Percentiles rank a stretch among this genome's conserved stretches.
These are phyloP conservation scores for Paramecium caudatum DNA, from an alignment of 73 alveolate genomes.

Conservation along the genomic window DNA sequence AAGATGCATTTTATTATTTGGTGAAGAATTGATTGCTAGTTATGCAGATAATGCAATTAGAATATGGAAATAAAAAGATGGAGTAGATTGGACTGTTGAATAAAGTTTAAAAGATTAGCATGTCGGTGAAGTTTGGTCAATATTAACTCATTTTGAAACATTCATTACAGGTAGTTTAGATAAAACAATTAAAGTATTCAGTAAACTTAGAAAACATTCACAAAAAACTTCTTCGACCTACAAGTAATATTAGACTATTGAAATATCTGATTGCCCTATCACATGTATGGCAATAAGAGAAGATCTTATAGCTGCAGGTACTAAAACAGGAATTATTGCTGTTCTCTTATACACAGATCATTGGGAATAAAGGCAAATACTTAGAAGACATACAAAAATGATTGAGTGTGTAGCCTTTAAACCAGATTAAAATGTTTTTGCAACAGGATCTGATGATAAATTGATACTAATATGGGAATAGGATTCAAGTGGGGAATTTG, in stretches of 20 bases:
- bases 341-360: background rate
- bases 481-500: background rate
- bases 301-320: background rate
- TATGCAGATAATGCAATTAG: constrained; percentile 3
- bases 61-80: constrained; percentile 38
- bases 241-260: background rate
- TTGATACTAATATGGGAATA: background rate
- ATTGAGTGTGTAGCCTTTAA: constrained; percentile 2
- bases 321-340: background rate
- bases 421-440: constrained; percentile 13
- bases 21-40: constrained; percentile 5
- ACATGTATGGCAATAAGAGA: constrained; percentile 26
- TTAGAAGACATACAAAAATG: background rate
- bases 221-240: background rate
- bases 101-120: constrained; percentile 1
- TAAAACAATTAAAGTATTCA: background rate
- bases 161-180: constrained; percentile 2
- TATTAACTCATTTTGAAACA: constrained; percentile 15
- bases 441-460: constrained; percentile 29
- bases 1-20: background rate
- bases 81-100: background rate
- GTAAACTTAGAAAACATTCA: background rate
- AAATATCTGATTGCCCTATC: background rate
- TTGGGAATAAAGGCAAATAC: background rate
- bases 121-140: constrained; percentile 4